A percentile compares a stretch with the other conserved stretches of the same genome.
phyloP scores from a whole-genome alignment of 1,139 yeast species.

The Ogataea hybrid region DNA sequence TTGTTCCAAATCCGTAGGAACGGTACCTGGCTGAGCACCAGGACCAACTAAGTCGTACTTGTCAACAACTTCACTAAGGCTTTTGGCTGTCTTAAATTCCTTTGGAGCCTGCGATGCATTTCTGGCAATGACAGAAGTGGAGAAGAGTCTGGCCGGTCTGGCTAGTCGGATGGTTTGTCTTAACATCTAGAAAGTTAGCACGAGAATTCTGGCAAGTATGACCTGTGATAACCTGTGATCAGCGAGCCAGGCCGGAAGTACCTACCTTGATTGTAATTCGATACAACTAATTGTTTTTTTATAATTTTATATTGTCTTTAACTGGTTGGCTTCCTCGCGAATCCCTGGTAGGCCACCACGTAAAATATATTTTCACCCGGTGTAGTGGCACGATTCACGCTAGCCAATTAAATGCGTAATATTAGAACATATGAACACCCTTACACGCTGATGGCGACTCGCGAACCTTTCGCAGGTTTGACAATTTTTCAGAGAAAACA shows the following conservation, averaged over 20 bases:
- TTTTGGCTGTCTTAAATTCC: slow-evolving; percentile 58
- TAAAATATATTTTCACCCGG: slow-evolving; percentile 1
- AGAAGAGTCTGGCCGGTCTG: slow-evolving; percentile 28
- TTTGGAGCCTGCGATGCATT: slow-evolving; percentile 30
- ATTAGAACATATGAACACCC: slow-evolving; percentile 8
- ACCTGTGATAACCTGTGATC: background rate
- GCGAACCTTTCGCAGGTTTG: too few species aligned
- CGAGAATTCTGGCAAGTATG: background rate
- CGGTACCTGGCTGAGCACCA: slow-evolving; percentile 78
- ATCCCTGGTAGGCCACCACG: slow-evolving; percentile 6
- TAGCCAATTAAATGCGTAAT: slow-evolving; percentile 16
- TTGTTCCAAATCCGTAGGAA: slow-evolving; percentile 93
- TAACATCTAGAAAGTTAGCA: slow-evolving; percentile 27
- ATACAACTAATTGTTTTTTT: slow-evolving; percentile 8
- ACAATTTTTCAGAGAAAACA: too few species aligned
- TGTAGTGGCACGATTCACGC: slow-evolving; percentile 14
- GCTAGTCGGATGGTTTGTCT: slow-evolving; percentile 35
- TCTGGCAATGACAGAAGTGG: slow-evolving; percentile 27
- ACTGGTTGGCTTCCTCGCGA: slow-evolving; percentile 11
- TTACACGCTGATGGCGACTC: background rate
- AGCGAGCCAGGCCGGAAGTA: background rate
- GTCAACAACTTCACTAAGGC: slow-evolving; percentile 76
- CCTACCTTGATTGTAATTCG: slow-evolving; percentile 7
- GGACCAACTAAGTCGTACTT: slow-evolving; percentile 82
- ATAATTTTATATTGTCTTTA: slow-evolving; percentile 6